These are phyloP conservation scores for Puya raimondii DNA, from an alignment of 176 grass and related monocot species.

Conservation along the genomic window DNA sequence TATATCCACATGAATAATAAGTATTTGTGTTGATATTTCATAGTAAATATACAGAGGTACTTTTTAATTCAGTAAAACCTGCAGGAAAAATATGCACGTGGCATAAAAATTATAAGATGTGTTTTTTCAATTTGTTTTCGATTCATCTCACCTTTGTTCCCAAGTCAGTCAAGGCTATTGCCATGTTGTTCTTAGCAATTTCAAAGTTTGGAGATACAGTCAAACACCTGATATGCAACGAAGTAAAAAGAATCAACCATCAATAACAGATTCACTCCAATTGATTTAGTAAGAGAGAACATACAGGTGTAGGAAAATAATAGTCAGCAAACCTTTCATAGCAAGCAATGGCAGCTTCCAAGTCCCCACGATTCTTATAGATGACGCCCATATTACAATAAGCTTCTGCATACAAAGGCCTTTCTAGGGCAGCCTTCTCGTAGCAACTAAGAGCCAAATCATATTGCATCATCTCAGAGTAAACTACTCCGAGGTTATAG, in stretches of 20 bases:
- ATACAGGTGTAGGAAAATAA: constrained; percentile 7
- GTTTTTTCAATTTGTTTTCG: not conserved
- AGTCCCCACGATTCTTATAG: constrained; percentile 93
- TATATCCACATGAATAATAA: not conserved
- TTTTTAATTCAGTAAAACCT: constrained; percentile 8
- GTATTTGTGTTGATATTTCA: not conserved
- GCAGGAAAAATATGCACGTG: constrained; percentile 11
- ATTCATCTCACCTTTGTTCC: constrained; percentile 72
- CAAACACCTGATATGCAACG: constrained; percentile 61
- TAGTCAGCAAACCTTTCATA: constrained; percentile 62
- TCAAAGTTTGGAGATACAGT: constrained; percentile 98
- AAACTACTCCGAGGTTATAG: constrained; percentile 98
- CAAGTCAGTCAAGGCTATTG: constrained; percentile 91
- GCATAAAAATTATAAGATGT: constrained; percentile 7
- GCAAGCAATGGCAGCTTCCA: constrained; percentile 92
- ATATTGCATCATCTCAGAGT: constrained; percentile 97
- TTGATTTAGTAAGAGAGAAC: not conserved
- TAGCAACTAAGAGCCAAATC: constrained; percentile 93
- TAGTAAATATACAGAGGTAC: constrained; percentile 9
- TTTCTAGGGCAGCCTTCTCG: constrained; percentile 90
- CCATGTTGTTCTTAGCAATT: constrained; percentile 99
- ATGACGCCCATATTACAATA: constrained; percentile 99
- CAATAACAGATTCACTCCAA: not conserved
- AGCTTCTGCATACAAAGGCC: constrained; percentile 90
- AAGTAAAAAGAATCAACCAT: constrained; percentile 15